Percentiles rank a stretch among this genome's conserved stretches.
phyloP scores from a whole-genome alignment of 768 basidiomycete genomes.

The Amyloporia xantha region DNA sequence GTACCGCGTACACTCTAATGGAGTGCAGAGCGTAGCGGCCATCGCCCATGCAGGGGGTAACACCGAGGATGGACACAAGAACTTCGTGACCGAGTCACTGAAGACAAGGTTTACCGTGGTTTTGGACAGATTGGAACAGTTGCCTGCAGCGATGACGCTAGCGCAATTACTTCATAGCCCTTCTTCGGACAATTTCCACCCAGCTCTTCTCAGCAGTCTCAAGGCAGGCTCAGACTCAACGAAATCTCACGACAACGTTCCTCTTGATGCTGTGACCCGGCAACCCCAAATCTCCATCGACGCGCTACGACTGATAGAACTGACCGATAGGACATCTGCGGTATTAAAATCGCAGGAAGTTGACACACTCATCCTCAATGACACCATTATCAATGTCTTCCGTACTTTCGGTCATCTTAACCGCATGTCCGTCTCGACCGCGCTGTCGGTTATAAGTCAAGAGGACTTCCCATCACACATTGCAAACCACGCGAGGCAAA shows the following conservation, averaged over 20 bases:
- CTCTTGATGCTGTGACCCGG: background rate
- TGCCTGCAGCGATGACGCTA: conserved; percentile 78
- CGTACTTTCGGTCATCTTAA: conserved; percentile 73
- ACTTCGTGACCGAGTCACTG: conserved; percentile 28
- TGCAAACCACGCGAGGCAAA: conserved; percentile 47
- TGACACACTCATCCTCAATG: conserved; percentile 60
- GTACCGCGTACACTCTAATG: conserved; percentile 44
- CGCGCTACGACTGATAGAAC: conserved; percentile 82
- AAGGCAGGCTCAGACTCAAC: conserved; percentile 17
- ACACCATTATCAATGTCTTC: conserved; percentile 68
- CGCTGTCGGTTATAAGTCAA: conserved; percentile 69
- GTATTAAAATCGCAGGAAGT: conserved; percentile 77
- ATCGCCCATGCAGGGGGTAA: conserved; percentile 1
- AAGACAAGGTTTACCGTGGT: conserved; percentile 65
- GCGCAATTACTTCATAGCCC: conserved; percentile 59
- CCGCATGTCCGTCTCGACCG: conserved; percentile 55
- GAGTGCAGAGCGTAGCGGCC: conserved; percentile 8
- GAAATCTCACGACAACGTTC: background rate
- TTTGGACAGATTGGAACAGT: conserved; percentile 75
- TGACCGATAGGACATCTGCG: conserved; percentile 83
- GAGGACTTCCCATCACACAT: conserved; percentile 70
- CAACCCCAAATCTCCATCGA: conserved; percentile 43
- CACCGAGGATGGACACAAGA: background rate
- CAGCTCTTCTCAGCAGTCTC: too few relatives aligned
- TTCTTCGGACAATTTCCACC: too few relatives aligned